Base-by-base conservation (phyloP, 495 filamentous ascomycete species). In the Trichodelitschia bisporula region DNA sequence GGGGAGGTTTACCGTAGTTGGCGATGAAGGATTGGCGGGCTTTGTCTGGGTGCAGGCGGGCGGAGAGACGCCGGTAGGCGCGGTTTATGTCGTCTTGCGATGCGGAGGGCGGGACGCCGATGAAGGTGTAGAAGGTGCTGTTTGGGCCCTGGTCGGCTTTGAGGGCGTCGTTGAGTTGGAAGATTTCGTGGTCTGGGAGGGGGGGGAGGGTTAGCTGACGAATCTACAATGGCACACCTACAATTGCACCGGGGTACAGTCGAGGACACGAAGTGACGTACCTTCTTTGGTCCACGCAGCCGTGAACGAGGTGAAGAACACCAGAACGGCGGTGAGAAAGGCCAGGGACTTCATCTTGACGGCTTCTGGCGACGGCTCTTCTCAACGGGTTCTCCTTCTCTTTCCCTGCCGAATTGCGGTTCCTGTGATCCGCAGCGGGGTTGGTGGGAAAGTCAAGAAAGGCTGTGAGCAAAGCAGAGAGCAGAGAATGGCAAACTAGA, bases 101-200 rank as follows among this genome's bases (percentile, higher is more conserved):
- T 29, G 84, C 84, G 36, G 58, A 62, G 31, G 69, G 55, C 31
- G 56, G 56, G 28, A 90, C 59, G 40, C 72, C 82, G 32, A 97
- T 53, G 55, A 90, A 86, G 43, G 86, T 60, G 63, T 99, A 99
- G 61, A 95, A 99, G 35, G 78, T 89, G 31, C 78, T 64, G 35
- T 76, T 72, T 29, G 57, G 33, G 17, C 83, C 89, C 53, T 95
- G 83, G 38, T 64, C 44, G 10, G 67, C 53, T 28, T 65, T 56
- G 23, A 99, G 54, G 44, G 95, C 89, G 55, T 91, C 79, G 38
- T 68, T 71, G 34, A 95, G 61, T 33, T 77, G 71, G 55, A 99
- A 99, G 54, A 99, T 95, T 56, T 99, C 86, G 45, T 84, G 74
- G 51, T 99, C 86, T 92, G 43, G 18, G 15, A 24, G 16, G 33